Percentiles rank a stretch among this genome's conserved stretches.
These are phyloP conservation scores for Sonneratia alba DNA, from an alignment of 345 rosid species.

Conservation along the genomic window DNA sequence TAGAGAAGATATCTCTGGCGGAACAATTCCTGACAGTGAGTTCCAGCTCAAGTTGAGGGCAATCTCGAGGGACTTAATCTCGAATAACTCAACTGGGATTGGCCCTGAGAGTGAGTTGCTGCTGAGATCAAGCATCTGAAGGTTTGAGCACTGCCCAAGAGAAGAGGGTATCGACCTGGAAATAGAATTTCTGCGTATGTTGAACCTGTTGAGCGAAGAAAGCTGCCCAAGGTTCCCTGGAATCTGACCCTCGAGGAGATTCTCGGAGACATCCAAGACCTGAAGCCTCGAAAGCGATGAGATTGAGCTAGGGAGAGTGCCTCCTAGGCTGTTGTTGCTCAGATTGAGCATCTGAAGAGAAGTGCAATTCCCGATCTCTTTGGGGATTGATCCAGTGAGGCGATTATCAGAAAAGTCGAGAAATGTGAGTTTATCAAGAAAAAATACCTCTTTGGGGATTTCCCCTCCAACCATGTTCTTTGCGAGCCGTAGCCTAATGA, in stretches of 20 bases:
- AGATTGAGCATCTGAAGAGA: slow-evolving; percentile 63
- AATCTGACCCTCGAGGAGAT: slow-evolving; percentile 38
- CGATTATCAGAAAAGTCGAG: slow-evolving; percentile 62
- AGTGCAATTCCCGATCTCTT: slow-evolving; percentile 63
- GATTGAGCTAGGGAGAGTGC: slow-evolving; percentile 56
- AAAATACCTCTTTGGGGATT: slow-evolving; percentile 58
- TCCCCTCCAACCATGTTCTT: slow-evolving; percentile 48
- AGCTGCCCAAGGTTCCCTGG: slow-evolving; percentile 48
- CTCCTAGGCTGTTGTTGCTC: slow-evolving; percentile 68
- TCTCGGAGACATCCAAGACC: slow-evolving; percentile 55
- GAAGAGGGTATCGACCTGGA: slow-evolving; percentile 45
- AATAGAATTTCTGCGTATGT: slow-evolving; percentile 37
- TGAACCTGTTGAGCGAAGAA: slow-evolving; percentile 44
- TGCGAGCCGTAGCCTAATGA: slow-evolving; percentile 54
- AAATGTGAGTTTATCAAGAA: slow-evolving; percentile 51
- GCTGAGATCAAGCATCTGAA: slow-evolving; percentile 70
- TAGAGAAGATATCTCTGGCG: slow-evolving; percentile 40
- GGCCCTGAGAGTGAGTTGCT: slow-evolving; percentile 46
- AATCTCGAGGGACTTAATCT: slow-evolving; percentile 55
- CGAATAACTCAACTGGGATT: slow-evolving; percentile 44
- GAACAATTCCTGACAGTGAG: slow-evolving; percentile 45
- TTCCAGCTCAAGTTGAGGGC: slow-evolving; percentile 70
- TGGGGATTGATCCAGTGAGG: slow-evolving; percentile 52
- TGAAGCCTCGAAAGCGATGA: slow-evolving; percentile 50
- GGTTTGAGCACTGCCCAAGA: slow-evolving; percentile 46